Evolutionary conservation across 108 stramenopile genomes (phyloP), one percentile per base, ranked within the genome.

Genomic region (Skeletonema potamos): DNA sequence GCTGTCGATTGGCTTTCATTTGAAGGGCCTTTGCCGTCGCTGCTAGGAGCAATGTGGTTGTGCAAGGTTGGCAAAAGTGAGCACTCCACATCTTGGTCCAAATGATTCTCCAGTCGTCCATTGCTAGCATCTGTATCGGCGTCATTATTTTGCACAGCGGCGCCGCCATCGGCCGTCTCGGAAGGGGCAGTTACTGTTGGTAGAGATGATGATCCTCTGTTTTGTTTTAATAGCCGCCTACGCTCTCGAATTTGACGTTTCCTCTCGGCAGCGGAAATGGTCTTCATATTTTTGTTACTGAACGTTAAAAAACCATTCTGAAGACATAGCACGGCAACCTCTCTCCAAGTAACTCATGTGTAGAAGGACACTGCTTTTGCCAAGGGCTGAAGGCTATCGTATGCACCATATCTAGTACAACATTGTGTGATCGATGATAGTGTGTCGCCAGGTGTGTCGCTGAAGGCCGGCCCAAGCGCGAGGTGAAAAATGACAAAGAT

Each of bases 211-310:
- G 22, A 26, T 7, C 12, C 41, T 30, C 24, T 27, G 24, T 46
- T 48, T 22, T 51, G 48, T 22, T 51, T 51, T 22, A n/a, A n/a
- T n/a, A 51, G 18, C 32, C 62, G 62, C 56, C 72, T 28, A 5
- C 72, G 62, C 48, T 72, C 62, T 24, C 72, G 62, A 12, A 72
- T 72, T 64, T 72, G 72, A 54, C 72, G 72, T 63, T 72, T 72
- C 29, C 72, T 29, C 39, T 72, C 72, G 28, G 54, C 22, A 13
- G 72, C 72, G 28, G 72, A 57, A 17, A 72, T 62, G 26, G 61
- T 56, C 37, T 57, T 64, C 61, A 37, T n/a, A n/a, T 72, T 51
- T 22, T 51, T 22, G 22, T 51, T 51, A 51, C 48, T 51, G 20
- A 6, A 15, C 4, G 0, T 0, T 13, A 41, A 0, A 4, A 41